Evolutionary conservation across 163 green algal species (phyloP).

Genomic region (Scenedesmus sp.): DNA sequence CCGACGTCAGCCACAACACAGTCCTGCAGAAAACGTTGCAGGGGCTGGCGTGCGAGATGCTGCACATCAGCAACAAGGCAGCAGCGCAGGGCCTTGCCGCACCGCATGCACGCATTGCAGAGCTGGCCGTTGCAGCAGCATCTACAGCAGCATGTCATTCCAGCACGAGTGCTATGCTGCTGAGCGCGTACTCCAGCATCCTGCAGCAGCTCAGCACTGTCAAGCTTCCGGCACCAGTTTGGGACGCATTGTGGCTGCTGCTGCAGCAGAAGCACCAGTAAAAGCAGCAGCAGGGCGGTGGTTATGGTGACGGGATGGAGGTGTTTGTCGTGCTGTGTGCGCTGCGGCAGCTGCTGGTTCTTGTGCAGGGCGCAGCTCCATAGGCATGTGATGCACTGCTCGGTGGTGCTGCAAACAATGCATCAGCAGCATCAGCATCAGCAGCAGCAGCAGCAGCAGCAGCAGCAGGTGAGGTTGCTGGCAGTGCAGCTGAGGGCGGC

Average conservation of each 20-base stretch:
- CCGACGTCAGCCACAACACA: neutral
- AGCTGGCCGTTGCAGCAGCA: neutral
- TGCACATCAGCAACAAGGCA: neutral
- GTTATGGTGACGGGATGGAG: too few relatives aligned
- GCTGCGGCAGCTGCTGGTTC: neutral
- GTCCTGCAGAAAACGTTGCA: neutral
- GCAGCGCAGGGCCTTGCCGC: neutral
- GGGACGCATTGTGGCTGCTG: neutral
- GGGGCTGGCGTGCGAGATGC: neutral
- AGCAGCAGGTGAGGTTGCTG: too few relatives aligned
- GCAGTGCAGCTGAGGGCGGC: neutral
- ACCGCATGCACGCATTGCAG: neutral
- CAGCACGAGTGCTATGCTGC: neutral
- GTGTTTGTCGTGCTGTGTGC: neutral
- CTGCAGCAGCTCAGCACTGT: neutral
- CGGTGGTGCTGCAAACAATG: neutral
- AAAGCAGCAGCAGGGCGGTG: neutral
- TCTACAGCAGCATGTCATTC: neutral
- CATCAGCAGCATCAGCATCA: neutral
- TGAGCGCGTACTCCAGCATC: neutral
- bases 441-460: too few relatives aligned
- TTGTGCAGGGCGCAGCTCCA: neutral
- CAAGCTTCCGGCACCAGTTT: neutral
- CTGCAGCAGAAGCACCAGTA: neutral
- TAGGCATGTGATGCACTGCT: neutral